Base-by-base conservation (phyloP, 305 asterid genomes). In the Stenogyne calaminthoides region DNA sequence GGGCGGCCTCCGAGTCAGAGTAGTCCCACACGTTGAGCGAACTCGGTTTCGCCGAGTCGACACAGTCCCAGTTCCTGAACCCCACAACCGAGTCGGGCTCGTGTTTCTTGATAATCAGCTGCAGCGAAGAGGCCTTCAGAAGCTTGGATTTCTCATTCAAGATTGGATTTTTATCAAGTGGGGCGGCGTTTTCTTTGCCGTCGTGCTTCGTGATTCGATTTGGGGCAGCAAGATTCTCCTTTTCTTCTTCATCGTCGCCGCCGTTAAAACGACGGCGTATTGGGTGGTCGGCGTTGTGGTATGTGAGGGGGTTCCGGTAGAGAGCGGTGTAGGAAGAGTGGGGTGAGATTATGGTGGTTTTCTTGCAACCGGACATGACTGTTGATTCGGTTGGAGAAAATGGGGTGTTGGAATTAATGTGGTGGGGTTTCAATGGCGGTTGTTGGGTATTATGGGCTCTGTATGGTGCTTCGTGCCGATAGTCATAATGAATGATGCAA, bases 1-100 rank as follows among this genome's bases (percentile, higher is more conserved):
- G 99, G 1, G 97, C 98, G 37, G 97, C 80, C 74, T 94, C 99
- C 0, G 97, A 86, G 80, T 94, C 99, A 0, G 98, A 90, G 66
- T 84, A 75, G 61, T 88, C 96, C 99, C 99, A 95, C 25, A 89
- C 80, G 16, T 90, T 81, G 16, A 59, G 87, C 1, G 97, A 85
- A 52, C 80, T 82, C 0, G 85, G 25, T 20, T 69, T 84, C 1
- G 75, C 94, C 1, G 83, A 79, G 77, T 90, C 92, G 34, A 62
- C 27, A 0, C 66, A 49, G 3, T 75, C 88, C 87, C 85, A 80
- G 61, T 71, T 71, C 76, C 70, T 87, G 14, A 81, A 56, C 70
- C 90, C 89, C 6, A 84, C 67, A 10, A n/a, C 71, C 22, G 96
- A 84, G 63, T 90, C 91, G 0, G 95, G 89, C 72, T 90, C 96